A percentile compares a stretch with the other conserved stretches of the same genome.
Conservation (phyloP, 345 rosid species). For the Iberis pinnata region DNA sequence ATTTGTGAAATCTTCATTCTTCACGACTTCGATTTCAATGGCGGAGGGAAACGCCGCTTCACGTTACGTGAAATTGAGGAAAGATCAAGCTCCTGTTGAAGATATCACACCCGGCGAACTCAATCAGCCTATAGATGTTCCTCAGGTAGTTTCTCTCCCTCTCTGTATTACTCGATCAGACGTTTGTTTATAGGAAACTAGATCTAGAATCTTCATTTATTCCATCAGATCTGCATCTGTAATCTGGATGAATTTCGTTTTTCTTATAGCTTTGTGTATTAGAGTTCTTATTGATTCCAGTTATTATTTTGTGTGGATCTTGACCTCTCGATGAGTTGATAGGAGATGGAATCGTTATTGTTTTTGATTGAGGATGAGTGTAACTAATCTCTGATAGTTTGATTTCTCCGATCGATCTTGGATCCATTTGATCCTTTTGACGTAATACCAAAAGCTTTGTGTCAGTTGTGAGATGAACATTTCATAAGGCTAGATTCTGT, state of each 20-base stretch:
- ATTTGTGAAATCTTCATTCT: background rate
- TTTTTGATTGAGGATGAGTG: conserved; percentile 10
- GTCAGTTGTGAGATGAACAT: background rate
- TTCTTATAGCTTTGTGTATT: background rate
- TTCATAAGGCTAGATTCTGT: too few species aligned
- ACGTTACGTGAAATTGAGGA: conserved; percentile 58
- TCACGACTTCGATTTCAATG: conserved; percentile 36
- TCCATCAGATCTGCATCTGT: conserved; percentile 23
- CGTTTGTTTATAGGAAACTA: too few species aligned
- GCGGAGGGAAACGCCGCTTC: conserved; percentile 51
- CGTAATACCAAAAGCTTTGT: too few species aligned
- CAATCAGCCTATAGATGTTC: conserved; percentile 82
- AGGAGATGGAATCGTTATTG: background rate
- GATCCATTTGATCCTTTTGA: too few species aligned
- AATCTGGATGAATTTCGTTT: background rate
- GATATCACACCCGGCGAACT: conserved; percentile 87
- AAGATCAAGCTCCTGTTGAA: conserved; percentile 52
- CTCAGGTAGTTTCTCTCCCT: conserved; percentile 42
- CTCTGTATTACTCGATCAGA: too few species aligned
- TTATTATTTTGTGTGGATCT: conserved; percentile 11
- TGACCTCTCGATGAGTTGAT: background rate
- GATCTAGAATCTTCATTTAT: too few species aligned
- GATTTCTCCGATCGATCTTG: conserved; percentile 3
- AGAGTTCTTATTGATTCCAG: background rate
- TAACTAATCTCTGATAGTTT: conserved; percentile 7